Conservation (phyloP, 306 rosid species). For the Vigna hirtella region DNA sequence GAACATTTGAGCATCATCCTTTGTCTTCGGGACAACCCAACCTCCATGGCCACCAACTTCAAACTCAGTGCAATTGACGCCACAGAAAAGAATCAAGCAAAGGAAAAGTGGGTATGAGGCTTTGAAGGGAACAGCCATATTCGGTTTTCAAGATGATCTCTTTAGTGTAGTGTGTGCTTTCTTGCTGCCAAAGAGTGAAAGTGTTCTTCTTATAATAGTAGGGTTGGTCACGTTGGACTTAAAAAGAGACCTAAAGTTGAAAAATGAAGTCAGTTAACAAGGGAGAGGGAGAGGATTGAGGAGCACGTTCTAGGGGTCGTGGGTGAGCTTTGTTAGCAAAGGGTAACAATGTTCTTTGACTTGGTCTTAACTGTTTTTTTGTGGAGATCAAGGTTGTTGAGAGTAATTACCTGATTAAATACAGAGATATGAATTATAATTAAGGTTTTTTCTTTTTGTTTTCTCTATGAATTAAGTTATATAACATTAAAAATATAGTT, state of each 20-base stretch:
- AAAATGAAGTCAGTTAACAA: constrained; percentile 50
- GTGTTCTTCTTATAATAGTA: background rate
- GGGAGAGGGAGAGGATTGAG: constrained; percentile 50
- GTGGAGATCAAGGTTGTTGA: constrained; percentile 40
- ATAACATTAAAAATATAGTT: background rate
- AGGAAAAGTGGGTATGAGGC: constrained; percentile 37
- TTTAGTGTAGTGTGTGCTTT: constrained; percentile 24
- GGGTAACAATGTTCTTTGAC: constrained; percentile 50
- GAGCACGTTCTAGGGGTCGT: constrained; percentile 58
- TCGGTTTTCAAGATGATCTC: constrained; percentile 55
- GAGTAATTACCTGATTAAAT: constrained; percentile 26
- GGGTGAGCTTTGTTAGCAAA: constrained; percentile 32
- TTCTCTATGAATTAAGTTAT: background rate
- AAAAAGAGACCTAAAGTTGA: constrained; percentile 36
- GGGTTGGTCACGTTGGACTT: constrained; percentile 39
- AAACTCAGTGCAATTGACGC: constrained; percentile 53
- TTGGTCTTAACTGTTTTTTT: constrained; percentile 38
- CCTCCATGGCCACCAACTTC: constrained; percentile 68
- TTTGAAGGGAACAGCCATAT: constrained; percentile 47
- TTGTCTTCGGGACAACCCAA: constrained; percentile 70
- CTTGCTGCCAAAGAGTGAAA: constrained; percentile 7
- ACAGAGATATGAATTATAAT: background rate
- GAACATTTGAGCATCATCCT: constrained; percentile 47
- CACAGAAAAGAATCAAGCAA: constrained; percentile 46
- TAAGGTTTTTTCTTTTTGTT: background rate